Percentiles rank a stretch among this genome's conserved stretches.
These are phyloP conservation scores for Helenozyma baotianmanensis DNA, from an alignment of 805 yeast species.

Conservation along the genomic window DNA sequence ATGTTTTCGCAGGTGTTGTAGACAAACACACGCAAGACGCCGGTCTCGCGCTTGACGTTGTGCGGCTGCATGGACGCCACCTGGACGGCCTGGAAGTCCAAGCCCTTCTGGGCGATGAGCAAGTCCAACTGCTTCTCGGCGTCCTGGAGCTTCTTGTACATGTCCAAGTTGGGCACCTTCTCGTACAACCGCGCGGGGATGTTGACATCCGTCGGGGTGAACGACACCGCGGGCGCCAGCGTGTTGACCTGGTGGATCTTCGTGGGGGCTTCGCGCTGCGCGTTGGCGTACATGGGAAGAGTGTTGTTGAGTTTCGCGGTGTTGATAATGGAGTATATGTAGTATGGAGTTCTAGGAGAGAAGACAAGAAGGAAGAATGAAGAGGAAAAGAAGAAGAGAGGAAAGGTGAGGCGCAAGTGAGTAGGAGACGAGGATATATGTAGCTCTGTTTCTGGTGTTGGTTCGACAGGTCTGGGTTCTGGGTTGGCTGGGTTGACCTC, in stretches of 20 bases:
- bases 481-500: no score
- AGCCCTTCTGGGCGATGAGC: slow-evolving; percentile 72
- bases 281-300: no score
- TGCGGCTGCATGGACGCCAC: slow-evolving; percentile 37
- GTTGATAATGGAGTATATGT: no score
- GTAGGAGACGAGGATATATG: no score
- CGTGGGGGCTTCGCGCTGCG: slow-evolving; percentile 22
- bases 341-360: no score
- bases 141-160: slow-evolving; percentile 65
- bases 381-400: no score
- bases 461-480: no score
- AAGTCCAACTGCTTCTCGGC: slow-evolving; percentile 84
- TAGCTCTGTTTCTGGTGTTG: no score
- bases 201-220: slow-evolving; percentile 38
- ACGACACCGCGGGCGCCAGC: slow-evolving; percentile 36
- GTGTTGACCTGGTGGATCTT: slow-evolving; percentile 21
- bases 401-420: no score
- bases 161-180: slow-evolving; percentile 63
- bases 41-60: slow-evolving; percentile 42
- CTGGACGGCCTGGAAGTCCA: slow-evolving; percentile 73
- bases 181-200: slow-evolving; percentile 35
- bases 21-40: slow-evolving; percentile 70
- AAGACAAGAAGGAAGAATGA: no score
- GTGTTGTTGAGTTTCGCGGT: no score
- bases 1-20: slow-evolving; percentile 82